phyloP scores from a whole-genome alignment of 768 basidiomycete genomes.

The Hericium alpestre region DNA sequence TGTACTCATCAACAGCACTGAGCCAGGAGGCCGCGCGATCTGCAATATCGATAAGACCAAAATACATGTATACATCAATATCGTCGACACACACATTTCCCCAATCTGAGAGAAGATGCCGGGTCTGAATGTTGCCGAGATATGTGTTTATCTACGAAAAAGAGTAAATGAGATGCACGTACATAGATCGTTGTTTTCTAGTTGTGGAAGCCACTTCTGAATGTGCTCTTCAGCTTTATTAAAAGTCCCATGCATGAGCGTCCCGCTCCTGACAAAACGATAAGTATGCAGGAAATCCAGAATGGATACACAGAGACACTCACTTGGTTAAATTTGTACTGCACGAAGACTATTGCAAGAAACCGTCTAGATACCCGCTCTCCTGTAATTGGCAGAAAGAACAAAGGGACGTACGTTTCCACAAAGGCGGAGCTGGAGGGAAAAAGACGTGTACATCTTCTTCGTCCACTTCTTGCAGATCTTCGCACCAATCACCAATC shows the following conservation, averaged over 20 bases:
- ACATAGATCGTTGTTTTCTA: not conserved
- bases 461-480: not conserved
- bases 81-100: no score
- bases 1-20: not conserved
- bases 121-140: no score
- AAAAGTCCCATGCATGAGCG: not conserved
- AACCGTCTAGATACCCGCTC: not conserved
- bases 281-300: not conserved
- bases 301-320: not conserved
- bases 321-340: not conserved
- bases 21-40: not conserved
- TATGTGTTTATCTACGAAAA: no score
- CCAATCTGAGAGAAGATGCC: no score
- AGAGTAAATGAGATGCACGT: not conserved
- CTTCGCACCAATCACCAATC: not conserved
- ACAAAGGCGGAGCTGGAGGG: not conserved
- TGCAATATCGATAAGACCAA: not conserved
- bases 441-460: not conserved
- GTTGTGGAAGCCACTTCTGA: no score
- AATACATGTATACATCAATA: no score
- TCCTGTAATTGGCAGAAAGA: not conserved
- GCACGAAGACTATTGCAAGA: not conserved
- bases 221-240: not conserved
- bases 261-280: not conserved
- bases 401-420: not conserved